Percentiles rank a stretch among this genome's conserved stretches.
Conservation (phyloP, 192 early-diverging fungal genomes). For the Coemansia sp. region DNA sequence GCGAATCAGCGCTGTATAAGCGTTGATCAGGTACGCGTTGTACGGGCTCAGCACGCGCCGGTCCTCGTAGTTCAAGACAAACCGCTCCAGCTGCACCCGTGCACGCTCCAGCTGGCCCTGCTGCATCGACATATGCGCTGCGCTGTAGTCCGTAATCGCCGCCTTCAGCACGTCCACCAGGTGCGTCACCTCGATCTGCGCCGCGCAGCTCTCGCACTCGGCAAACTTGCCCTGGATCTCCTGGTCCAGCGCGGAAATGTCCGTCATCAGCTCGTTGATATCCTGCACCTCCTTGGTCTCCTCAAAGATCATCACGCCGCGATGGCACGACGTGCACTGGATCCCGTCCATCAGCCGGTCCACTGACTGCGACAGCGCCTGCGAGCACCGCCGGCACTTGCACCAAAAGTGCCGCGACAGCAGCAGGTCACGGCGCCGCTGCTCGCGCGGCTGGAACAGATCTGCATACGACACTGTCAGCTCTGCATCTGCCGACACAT, state of each 20-base stretch:
- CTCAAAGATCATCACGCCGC: slow-evolving; percentile 59
- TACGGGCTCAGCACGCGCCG: slow-evolving; percentile 49
- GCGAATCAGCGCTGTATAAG: slow-evolving; percentile 39
- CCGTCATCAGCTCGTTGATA: slow-evolving; percentile 60
- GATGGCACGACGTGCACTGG: slow-evolving; percentile 59
- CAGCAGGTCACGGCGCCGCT: slow-evolving; percentile 69
- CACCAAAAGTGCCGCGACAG: slow-evolving; percentile 74
- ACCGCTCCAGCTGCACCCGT: slow-evolving; percentile 46
- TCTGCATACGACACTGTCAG: slow-evolving; percentile 71
- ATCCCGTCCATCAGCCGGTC: slow-evolving; percentile 71
- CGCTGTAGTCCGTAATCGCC: slow-evolving; percentile 52
- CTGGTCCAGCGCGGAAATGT: slow-evolving; percentile 51
- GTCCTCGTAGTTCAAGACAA: slow-evolving; percentile 55
- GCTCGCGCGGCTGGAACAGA: slow-evolving; percentile 66
- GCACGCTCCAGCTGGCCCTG: slow-evolving; percentile 45
- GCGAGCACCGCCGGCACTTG: slow-evolving; percentile 68
- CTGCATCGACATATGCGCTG: slow-evolving; percentile 47
- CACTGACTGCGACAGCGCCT: slow-evolving; percentile 62
- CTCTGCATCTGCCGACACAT: slow-evolving; percentile 59
- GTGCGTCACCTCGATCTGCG: slow-evolving; percentile 51
- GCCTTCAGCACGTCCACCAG: slow-evolving; percentile 57
- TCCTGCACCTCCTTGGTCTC: slow-evolving; percentile 62
- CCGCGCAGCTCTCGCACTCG: slow-evolving; percentile 54
- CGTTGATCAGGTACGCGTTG: slow-evolving; percentile 56
- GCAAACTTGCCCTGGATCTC: slow-evolving; percentile 60